Evolutionary conservation across 768 basidiomycete species (phyloP), one percentile per base, ranked within the genome.

Genomic region (Saitozyma sp.): DNA sequence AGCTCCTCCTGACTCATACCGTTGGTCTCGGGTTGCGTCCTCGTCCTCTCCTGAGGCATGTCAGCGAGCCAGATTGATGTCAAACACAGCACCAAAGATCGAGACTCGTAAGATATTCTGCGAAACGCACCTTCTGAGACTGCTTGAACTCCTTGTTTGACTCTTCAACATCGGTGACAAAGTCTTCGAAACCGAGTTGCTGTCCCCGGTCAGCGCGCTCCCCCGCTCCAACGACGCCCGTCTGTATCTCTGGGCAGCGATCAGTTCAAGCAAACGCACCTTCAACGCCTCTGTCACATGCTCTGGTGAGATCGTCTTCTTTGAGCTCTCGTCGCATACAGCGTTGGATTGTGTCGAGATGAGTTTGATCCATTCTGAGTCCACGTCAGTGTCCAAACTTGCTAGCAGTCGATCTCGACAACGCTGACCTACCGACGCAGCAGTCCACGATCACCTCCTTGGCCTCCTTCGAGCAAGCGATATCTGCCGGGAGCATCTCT

Each of bases 261-360:
- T 29, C 29, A 5, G 29, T 29, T 29, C 29, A 46, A 13, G n/a
- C 45, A 53, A 50, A 80, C 84, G 56, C 60, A 90, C 94, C 83
- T 92, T 92, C 59, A 99, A 83, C 6, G 96, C 96, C 20, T 85
- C 82, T 39, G 97, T 89, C 50, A 98, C 93, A 76, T 99, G 96
- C 71, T 99, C 96, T 1, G 96, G 96, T 6, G 92, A 90, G 71
- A 99, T 98, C 0, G 96, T 99, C 83, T 99, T 99, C 83, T 96
- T 97, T 29, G 92, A 91, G 76, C 95, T 93, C 77, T 92, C 89
- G 76, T 98, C 96, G 75, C 96, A 99, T 64, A 97, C 91, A 68
- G 97, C 92, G 78, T 98, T 98, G 56, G 96, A 92, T 78, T 97
- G 92, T 9, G 93, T 92, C 16, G 96, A 95, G 77, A 99, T 89